phyloP scores from a whole-genome alignment of 257 asterid species.

The Vinca minor region DNA sequence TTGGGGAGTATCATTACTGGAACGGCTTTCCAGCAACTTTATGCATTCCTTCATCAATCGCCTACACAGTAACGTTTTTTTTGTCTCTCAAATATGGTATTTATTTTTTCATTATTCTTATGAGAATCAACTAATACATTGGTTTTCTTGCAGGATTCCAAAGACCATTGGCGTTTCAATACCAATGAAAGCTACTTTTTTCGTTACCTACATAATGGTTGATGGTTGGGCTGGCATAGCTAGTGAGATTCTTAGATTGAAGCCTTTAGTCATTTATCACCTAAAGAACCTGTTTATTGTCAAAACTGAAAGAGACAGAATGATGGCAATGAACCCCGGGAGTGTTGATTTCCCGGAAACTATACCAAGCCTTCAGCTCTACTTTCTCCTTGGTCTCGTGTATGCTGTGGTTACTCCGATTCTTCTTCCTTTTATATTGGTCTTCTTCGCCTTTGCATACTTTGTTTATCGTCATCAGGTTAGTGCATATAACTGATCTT shows the following conservation, averaged over 20 bases:
- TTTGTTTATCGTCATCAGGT: slow-evolving; percentile 97
- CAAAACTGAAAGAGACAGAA: slow-evolving; percentile 82
- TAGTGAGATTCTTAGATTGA: slow-evolving; percentile 73
- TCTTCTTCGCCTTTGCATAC: slow-evolving; percentile 89
- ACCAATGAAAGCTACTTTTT: slow-evolving; percentile 98
- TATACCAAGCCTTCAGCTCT: slow-evolving; percentile 76
- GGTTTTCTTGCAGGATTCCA: slow-evolving; percentile 62
- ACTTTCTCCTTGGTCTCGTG: slow-evolving; percentile 83
- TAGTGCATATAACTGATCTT: slow-evolving; percentile 7
- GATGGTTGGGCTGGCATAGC: slow-evolving; percentile 99
- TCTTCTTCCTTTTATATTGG: slow-evolving; percentile 82
- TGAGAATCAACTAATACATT: not conserved
- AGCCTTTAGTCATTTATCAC: slow-evolving; percentile 67
- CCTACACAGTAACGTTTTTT: slow-evolving; percentile 57
- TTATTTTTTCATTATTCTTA: not conserved
- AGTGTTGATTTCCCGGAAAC: slow-evolving; percentile 73
- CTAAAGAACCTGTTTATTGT: slow-evolving; percentile 79
- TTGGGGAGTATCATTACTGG: slow-evolving; percentile 91
- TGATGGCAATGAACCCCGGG: slow-evolving; percentile 79
- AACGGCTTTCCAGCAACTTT: slow-evolving; percentile 94
- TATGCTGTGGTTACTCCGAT: slow-evolving; percentile 89
- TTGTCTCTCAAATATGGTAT: not conserved
- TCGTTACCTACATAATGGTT: slow-evolving; percentile 82
- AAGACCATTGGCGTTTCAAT: slow-evolving; percentile 91
- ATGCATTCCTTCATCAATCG: slow-evolving; percentile 85